Conservation (phyloP, 495 filamentous ascomycete species). For the Massariosphaeria phaeospora region DNA sequence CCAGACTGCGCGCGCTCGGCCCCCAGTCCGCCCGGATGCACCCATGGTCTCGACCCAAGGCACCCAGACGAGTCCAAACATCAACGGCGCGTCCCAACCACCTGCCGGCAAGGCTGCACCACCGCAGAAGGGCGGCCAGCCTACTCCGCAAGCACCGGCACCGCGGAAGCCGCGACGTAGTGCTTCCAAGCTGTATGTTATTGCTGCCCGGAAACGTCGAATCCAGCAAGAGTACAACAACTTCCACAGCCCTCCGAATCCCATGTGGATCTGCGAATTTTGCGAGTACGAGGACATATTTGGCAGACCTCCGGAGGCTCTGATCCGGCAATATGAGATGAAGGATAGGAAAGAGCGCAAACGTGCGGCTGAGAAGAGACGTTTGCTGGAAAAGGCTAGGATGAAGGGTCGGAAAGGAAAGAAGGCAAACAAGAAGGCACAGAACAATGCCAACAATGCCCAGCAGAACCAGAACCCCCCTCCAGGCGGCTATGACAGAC, state of each 20-base stretch:
- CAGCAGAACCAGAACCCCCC: constrained; percentile 25
- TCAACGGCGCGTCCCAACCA: constrained; percentile 39
- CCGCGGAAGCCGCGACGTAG: constrained; percentile 53
- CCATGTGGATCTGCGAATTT: constrained; percentile 84
- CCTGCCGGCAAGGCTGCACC: constrained; percentile 31
- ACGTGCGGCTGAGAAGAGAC: constrained; percentile 71
- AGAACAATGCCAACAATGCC: constrained; percentile 26
- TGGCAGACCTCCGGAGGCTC: constrained; percentile 67
- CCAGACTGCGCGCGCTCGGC: not conserved
- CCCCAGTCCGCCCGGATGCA: constrained; percentile 17
- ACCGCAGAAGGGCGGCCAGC: constrained; percentile 4
- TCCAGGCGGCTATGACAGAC: constrained; percentile 25
- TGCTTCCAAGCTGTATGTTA: constrained; percentile 54
- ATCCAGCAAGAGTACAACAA: constrained; percentile 68
- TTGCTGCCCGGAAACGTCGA: constrained; percentile 63
- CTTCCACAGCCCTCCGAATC: constrained; percentile 67
- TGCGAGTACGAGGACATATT: constrained; percentile 47
- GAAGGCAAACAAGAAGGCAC: constrained; percentile 47
- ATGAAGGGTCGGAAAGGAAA: constrained; percentile 85
- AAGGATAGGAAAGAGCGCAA: constrained; percentile 84
- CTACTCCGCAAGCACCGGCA: constrained; percentile 22
- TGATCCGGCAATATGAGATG: constrained; percentile 89
- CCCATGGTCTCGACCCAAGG: constrained; percentile 53
- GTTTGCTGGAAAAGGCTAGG: constrained; percentile 88
- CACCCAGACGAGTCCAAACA: constrained; percentile 58